These are phyloP conservation scores for Beauveria asiatica DNA, from an alignment of 2,329 filamentous ascomycete species.

Conservation along the genomic window DNA sequence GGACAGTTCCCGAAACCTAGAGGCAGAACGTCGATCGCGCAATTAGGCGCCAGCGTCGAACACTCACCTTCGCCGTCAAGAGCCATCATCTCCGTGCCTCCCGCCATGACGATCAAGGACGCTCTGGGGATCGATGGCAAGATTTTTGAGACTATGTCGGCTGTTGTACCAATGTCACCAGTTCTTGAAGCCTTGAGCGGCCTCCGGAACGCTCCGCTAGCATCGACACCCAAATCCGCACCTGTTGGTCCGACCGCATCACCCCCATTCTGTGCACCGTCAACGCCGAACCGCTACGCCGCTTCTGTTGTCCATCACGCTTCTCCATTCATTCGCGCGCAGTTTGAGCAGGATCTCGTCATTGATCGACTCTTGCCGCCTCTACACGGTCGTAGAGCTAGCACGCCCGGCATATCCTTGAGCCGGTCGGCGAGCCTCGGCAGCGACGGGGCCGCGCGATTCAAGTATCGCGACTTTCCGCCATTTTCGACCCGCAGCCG, in stretches of 20 bases:
- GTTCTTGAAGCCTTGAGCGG: constrained; percentile 23
- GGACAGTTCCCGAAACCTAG: constrained; percentile 21
- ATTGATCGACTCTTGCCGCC: constrained; percentile 30
- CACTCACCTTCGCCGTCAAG: constrained; percentile 3
- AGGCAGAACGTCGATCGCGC: constrained; percentile 20
- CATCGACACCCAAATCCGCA: constrained; percentile 17
- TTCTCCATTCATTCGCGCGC: constrained; percentile 26
- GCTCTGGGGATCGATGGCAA: constrained; percentile 26
- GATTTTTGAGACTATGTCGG: background rate
- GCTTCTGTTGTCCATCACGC: constrained; percentile 22
- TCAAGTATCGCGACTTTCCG: constrained; percentile 27
- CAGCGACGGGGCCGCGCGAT: constrained; percentile 20
- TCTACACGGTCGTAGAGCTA: constrained; percentile 17
- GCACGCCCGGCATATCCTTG: constrained; percentile 16
- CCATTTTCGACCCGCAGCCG: constrained; percentile 28
- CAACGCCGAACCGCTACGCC: constrained; percentile 21
- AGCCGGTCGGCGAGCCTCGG: constrained; percentile 29
- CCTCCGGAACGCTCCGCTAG: background rate
- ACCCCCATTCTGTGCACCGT: constrained; percentile 17
- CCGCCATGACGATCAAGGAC: constrained; percentile 18
- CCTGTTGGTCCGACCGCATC: constrained; percentile 19
- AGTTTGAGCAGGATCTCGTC: constrained; percentile 30
- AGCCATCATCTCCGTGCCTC: background rate
- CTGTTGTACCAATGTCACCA: constrained; percentile 23
- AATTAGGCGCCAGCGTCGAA: background rate